Percentiles rank a stretch among this genome's conserved stretches.
phyloP scores from a whole-genome alignment of 1,284 basidiomycete genomes.

The Cutaneotrichosporon cyanovorans region DNA sequence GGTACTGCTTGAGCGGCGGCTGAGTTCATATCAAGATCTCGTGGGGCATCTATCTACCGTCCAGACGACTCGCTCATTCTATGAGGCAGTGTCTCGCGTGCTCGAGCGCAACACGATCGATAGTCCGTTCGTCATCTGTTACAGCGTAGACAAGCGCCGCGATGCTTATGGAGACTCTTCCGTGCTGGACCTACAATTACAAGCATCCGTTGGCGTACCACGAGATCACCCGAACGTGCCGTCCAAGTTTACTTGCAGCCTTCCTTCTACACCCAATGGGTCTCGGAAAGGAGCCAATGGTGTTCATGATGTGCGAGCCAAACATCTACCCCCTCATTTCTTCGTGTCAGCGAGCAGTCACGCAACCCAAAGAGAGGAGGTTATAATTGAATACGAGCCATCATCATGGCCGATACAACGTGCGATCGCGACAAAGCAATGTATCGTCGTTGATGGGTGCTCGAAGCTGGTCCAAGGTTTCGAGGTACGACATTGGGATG shows the following conservation, averaged over 20 bases:
- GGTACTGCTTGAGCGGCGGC: conserved; percentile 16
- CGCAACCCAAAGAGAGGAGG: background rate
- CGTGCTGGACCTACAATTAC: conserved; percentile 11
- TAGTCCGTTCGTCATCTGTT: conserved; percentile 22
- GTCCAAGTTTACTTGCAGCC: no score
- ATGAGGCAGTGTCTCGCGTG: conserved; percentile 10
- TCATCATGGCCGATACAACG: conserved; percentile 22
- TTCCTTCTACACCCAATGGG: no score
- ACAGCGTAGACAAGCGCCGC: conserved; percentile 10
- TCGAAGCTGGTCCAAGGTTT: conserved; percentile 22
- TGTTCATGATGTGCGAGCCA: no score
- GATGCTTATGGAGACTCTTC: background rate
- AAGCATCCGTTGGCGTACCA: conserved; percentile 19
- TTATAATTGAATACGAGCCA: background rate
- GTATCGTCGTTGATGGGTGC: conserved; percentile 29
- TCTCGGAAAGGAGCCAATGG: no score
- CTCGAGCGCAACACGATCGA: conserved; percentile 18
- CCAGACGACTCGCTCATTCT: conserved; percentile 11
- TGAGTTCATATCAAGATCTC: conserved; percentile 14
- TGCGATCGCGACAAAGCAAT: conserved; percentile 21
- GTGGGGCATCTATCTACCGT: conserved; percentile 13
- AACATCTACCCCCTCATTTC: no score
- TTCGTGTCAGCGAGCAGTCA: no score
- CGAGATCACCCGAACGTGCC: conserved; percentile 14
- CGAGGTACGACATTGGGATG: conserved; percentile 31